Percentiles rank a stretch among this genome's conserved stretches.
Conservation (phyloP, 352 stramenopile species). For the Thraustotheca clavata region DNA sequence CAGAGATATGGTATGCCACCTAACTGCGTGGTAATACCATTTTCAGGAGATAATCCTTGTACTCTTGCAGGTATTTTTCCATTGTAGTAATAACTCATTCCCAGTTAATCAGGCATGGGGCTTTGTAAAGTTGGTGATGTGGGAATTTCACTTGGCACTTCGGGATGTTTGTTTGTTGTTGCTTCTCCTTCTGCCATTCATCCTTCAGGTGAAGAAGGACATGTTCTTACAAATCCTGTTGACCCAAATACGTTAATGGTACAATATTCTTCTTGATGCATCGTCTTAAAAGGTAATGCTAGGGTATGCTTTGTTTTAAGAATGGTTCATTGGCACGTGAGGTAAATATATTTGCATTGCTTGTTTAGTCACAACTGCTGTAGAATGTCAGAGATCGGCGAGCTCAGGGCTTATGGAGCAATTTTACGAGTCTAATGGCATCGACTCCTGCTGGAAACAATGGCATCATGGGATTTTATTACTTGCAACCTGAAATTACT, state of each 20-base stretch:
- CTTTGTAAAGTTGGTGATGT: constrained; percentile 46
- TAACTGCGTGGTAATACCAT: constrained; percentile 55
- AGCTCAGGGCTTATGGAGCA: constrained; percentile 35
- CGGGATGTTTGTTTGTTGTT: constrained; percentile 51
- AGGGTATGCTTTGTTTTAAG: constrained; percentile 85
- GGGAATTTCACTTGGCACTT: constrained; percentile 54
- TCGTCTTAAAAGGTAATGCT: not conserved
- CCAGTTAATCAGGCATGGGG: constrained; percentile 31
- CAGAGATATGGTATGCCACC: constrained; percentile 48
- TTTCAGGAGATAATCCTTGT: constrained; percentile 79
- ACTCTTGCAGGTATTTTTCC: constrained; percentile 34
- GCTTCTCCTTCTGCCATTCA: constrained; percentile 34
- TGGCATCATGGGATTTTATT: constrained; percentile 49
- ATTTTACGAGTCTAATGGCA: constrained; percentile 43
- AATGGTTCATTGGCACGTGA: constrained; percentile 70
- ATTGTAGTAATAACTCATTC: not conserved
- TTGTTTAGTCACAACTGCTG: not conserved
- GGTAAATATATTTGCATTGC: constrained; percentile 21
- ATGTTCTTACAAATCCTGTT: constrained; percentile 77
- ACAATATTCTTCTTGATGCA: not conserved
- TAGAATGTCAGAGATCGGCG: constrained; percentile 39
- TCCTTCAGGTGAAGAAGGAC: constrained; percentile 52
- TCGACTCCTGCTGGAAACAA: constrained; percentile 36
- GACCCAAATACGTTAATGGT: constrained; percentile 60
- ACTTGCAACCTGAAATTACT: constrained; percentile 57